Evolutionary conservation across 345 rosid species (phyloP), one percentile per base, ranked within the genome.

Genomic region (Murraya koenigii): DNA sequence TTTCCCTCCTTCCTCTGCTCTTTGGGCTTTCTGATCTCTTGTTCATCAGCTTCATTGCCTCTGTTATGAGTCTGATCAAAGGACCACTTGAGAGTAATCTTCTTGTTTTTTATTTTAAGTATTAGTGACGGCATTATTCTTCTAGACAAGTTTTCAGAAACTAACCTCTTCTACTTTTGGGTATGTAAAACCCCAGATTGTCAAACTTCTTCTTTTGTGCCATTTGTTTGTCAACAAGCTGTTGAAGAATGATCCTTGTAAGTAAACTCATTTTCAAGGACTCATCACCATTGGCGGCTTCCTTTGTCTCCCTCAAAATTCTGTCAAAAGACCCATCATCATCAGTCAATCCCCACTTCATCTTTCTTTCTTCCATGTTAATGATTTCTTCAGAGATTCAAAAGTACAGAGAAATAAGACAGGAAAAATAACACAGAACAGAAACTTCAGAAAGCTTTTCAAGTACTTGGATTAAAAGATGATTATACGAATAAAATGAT

Each of bases 1-100:
- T 41, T 41, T 41, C 47, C 47, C 28, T 26, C 14, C 8, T 61
- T 28, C 6, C 19, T 61, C 35, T 14, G 66, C 35, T 33, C 28
- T 61, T 14, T 61, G 19, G 36, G 8, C 13, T 60, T 28, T 61
- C 66, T 28, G 35, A 61, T 61, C 35, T 41, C 47, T 41, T 41
- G 10, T 41, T 2, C 44, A 60, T 79, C 60, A 79, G 79, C 76
- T 77, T 83, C 44, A 23, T 83, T 35, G 80, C 80, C 28, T 28
- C 47, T 30, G 32, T 30, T 30, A 30, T 1, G 32, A 30, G 32
- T 30, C 32, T 30, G 32, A 2, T 30, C 32, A 30, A 49, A 73
- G 47, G 59, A 52, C 32, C 66, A 28, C 22, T 22, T 55, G 8
- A 55, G 59, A 22, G 59, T 55, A 55, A 55, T 55, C 59, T 17